Base-by-base conservation (phyloP, 2,329 filamentous ascomycete genomes). In the Tolypocladium capitatum region DNA sequence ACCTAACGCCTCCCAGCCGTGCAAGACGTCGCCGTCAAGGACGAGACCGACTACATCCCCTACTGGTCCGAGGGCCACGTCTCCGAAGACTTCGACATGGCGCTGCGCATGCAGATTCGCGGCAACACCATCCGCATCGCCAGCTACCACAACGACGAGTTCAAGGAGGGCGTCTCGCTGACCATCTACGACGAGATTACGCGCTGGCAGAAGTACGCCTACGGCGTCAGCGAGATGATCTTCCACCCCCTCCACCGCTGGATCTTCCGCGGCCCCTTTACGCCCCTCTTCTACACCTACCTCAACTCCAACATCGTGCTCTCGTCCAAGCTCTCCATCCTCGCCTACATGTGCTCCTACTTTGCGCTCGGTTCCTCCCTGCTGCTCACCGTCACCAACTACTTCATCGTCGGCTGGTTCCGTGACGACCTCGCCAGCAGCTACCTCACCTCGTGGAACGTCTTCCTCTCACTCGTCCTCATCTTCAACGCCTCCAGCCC, bases 51-150 rank as follows among this genome's bases (percentile, higher is more conserved):
- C 11, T 73, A 79, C 53, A 75, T 80, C 14, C 80, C 81, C 55
- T 86, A 78, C 65, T 88, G 84, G 84, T 86, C 83, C 8, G 84
- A 88, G 60, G 74, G 72, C 5, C 82, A 84, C 55, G 84, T 89
- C 0, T 87, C 83, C 0, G 84, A 89, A 52, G 84, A 89, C 56
- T 88, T 88, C 47, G 84, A 88, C 51, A 84, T 87, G 66, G 76
- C 81, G 11, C 72, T 89, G 1, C 80, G 84, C 33, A 71, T 88
- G 5, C 84, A 89, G 62, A 79, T 77, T 52, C 69, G 69, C 18
- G 83, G 83, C 24, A 85, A 83, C 61, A 72, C 79, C 33, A 76
- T 86, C 42, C 81, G 84, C 13, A 70, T 87, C 1, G 84, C 77
- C 11, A 75, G 80, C 0, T 88, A 86, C 65, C 78, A 81, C 47